phyloP scores from a whole-genome alignment of 805 yeast genomes.

The Myxozyma monticola region DNA sequence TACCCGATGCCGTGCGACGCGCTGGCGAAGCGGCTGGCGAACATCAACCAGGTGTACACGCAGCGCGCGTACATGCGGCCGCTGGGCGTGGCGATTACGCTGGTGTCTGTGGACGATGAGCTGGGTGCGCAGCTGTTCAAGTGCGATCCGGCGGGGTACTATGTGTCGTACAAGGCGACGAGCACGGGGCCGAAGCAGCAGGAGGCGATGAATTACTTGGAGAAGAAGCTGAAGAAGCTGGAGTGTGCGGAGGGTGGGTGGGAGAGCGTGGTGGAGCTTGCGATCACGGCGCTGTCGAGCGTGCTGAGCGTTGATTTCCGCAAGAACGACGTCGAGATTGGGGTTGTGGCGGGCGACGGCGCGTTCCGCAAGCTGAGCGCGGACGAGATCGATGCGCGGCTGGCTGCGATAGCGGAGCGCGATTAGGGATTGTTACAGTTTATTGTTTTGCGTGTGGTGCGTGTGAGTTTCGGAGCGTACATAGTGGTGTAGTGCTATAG shows the following conservation, averaged over 20 bases:
- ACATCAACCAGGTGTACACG: constrained; percentile 90
- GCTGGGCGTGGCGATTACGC: constrained; percentile 87
- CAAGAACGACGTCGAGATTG: constrained; percentile 90
- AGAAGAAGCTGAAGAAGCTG: constrained; percentile 81
- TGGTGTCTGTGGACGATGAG: constrained; percentile 85
- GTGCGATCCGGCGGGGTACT: constrained; percentile 98
- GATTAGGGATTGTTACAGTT: constrained; percentile 44
- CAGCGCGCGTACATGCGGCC: constrained; percentile 99
- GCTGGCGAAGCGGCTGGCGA: constrained; percentile 84
- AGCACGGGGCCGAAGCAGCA: constrained; percentile 98
- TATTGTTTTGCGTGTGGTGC: not conserved
- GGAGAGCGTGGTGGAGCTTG: constrained; percentile 86
- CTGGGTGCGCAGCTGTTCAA: constrained; percentile 86
- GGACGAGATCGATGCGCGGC: constrained; percentile 91
- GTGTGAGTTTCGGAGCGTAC: not conserved
- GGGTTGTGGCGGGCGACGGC: constrained; percentile 58
- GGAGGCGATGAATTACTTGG: constrained; percentile 85
- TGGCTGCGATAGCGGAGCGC: constrained; percentile 93
- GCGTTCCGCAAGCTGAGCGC: constrained; percentile 66
- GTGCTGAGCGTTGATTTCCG: constrained; percentile 91
- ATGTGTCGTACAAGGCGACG: constrained; percentile 83
- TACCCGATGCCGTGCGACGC: constrained; percentile 89
- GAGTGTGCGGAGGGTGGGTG: constrained; percentile 75
- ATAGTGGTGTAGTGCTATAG: not conserved
- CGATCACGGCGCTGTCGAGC: constrained; percentile 80